Percentiles rank a stretch among this genome's conserved stretches.
Conservation (phyloP, 306 rosid genomes). For the Cucumis hystrix region DNA sequence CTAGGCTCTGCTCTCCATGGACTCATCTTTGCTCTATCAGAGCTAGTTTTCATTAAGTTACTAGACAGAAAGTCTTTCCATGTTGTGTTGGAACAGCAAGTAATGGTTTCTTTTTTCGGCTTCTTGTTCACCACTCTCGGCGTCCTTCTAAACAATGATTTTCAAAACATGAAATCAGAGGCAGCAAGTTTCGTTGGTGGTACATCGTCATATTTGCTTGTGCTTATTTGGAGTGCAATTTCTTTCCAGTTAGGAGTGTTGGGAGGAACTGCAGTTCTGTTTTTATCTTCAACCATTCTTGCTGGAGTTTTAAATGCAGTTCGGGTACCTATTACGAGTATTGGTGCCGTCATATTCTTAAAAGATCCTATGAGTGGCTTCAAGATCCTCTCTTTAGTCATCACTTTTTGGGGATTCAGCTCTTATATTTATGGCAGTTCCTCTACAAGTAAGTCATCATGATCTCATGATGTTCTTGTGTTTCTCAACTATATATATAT, state of each 20-base stretch:
- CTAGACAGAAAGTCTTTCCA: constrained; percentile 60
- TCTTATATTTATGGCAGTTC: constrained; percentile 61
- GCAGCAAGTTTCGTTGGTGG: constrained; percentile 61
- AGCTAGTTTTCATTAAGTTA: constrained; percentile 53
- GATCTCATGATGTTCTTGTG: neutral
- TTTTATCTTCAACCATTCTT: constrained; percentile 80
- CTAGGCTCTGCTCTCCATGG: constrained; percentile 91
- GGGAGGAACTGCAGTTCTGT: constrained; percentile 69
- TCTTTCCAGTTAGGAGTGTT: constrained; percentile 74
- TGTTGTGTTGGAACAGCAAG: constrained; percentile 87
- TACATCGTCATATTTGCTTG: constrained; percentile 36
- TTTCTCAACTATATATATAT: neutral
- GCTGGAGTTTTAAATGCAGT: constrained; percentile 86
- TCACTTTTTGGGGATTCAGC: constrained; percentile 46
- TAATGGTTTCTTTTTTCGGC: constrained; percentile 67
- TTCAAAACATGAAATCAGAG: constrained; percentile 50
- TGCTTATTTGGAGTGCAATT: constrained; percentile 63
- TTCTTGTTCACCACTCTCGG: constrained; percentile 66
- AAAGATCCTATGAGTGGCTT: constrained; percentile 71
- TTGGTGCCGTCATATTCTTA: constrained; percentile 74
- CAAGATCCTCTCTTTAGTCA: constrained; percentile 46
- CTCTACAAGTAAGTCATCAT: constrained; percentile 13
- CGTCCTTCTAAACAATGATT: constrained; percentile 34
- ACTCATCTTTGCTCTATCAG: constrained; percentile 82
- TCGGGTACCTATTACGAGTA: constrained; percentile 76